These are phyloP conservation scores for Neopestalotiopsis rosae DNA, from an alignment of 2,329 filamentous ascomycete genomes.

Conservation along the genomic window DNA sequence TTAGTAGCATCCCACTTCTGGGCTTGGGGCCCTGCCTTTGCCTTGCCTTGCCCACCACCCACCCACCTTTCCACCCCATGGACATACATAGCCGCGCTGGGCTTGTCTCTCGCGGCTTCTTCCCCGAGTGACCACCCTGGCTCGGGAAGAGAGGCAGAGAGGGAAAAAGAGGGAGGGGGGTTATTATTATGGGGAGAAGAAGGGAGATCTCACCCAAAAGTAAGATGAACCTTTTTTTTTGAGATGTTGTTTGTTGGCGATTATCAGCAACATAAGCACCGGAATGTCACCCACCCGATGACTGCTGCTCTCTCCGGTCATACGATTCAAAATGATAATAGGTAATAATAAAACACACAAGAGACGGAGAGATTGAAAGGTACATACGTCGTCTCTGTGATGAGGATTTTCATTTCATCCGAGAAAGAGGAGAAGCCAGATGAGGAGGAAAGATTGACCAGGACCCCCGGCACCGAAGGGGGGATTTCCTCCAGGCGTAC, in stretches of 20 bases:
- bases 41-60: no score
- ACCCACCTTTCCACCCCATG: not conserved
- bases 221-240: not conserved
- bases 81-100: constrained; percentile 12
- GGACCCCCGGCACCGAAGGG: not conserved
- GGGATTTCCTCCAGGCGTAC: not conserved
- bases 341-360: not conserved
- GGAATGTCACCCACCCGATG: constrained; percentile 10
- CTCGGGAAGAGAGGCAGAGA: not conserved
- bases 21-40: not conserved
- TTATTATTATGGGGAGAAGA: not conserved
- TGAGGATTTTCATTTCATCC: constrained; percentile 1
- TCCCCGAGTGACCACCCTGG: constrained; percentile 10
- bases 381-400: not conserved
- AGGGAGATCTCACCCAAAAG: not conserved
- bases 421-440: not conserved
- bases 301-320: not conserved
- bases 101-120: constrained; percentile 10
- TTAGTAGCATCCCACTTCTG: not conserved
- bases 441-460: not conserved
- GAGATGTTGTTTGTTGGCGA: not conserved
- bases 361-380: not conserved
- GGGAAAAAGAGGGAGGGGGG: not conserved
- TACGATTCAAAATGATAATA: not conserved
- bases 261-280: not conserved